Evolutionary conservation across 78 protist species (phyloP).

Genomic region (Planoprotostelium fungivorum): DNA sequence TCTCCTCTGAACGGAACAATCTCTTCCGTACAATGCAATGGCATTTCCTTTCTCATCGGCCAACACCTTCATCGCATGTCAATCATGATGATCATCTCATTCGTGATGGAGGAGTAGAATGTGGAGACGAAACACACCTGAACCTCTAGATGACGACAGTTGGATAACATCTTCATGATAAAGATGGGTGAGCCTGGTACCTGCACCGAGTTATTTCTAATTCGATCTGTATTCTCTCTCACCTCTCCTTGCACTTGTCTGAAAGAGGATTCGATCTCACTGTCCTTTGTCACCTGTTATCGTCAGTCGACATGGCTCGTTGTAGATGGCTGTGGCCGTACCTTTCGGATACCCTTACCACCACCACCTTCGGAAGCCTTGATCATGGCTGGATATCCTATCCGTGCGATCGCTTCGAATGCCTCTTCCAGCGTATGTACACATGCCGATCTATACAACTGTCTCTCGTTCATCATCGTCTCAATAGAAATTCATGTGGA

Average conservation of each 20-base stretch:
- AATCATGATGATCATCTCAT: slow-evolving; percentile 5
- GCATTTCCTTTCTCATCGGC: slow-evolving; percentile 80
- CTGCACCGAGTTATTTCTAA: too few species aligned
- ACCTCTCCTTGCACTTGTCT: slow-evolving; percentile 47
- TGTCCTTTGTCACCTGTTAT: slow-evolving; percentile 35
- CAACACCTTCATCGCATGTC: slow-evolving; percentile 17
- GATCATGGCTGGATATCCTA: slow-evolving; percentile 91
- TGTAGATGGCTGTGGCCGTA: too few species aligned
- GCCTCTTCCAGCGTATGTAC: slow-evolving; percentile 58
- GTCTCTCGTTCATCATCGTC: not conserved
- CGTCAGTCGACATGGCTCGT: too few species aligned
- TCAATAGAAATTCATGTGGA: not conserved
- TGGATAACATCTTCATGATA: slow-evolving; percentile 64
- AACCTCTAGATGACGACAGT: slow-evolving; percentile 73
- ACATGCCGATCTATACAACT: slow-evolving; percentile 26
- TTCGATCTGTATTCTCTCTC: not conserved
- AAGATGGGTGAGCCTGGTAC: slow-evolving; percentile 68
- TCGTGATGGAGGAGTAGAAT: not conserved
- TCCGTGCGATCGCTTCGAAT: slow-evolving; percentile 40
- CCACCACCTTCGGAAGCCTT: slow-evolving; percentile 93
- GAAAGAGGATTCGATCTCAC: slow-evolving; percentile 25
- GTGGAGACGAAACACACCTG: slow-evolving; percentile 38
- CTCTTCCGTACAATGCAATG: slow-evolving; percentile 66
- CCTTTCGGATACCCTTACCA: slow-evolving; percentile 83
- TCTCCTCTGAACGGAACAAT: slow-evolving; percentile 78